Evolutionary conservation across 2,329 filamentous ascomycete species (phyloP), one percentile per base, ranked within the genome.

Genomic region (Penicillium crustosum): DNA sequence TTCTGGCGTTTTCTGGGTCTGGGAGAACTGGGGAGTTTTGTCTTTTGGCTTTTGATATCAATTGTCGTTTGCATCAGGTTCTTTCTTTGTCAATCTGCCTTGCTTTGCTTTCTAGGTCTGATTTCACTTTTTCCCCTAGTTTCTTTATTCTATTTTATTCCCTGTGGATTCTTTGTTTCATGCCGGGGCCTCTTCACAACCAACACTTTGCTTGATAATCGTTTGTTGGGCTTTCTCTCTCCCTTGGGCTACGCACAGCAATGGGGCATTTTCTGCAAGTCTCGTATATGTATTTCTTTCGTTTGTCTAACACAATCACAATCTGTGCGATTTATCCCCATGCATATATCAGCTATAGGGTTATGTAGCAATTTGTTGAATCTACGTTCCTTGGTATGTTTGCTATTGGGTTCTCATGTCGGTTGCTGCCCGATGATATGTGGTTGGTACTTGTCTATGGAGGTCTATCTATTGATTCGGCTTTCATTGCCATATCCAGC

Each of bases 1-100:
- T 41, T 60, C 55, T 43, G 58, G 58, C 62, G 61, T 60, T 60
- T 55, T 43, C 35, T 47, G 42, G 36, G 49, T 53, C 23, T 57
- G 29, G 49, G 49, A 47, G 42, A 57, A 57, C 21, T 41, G 42
- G 55, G 55, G 54, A 47, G 49, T 57, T 57, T n/a, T 44, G 9
- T 44, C 36, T 44, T 44, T 27, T 42, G 41, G 27, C 19, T 42
- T 48, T 57, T 48, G 54, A 57, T 57, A 57, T 57, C 49, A 57
- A 48, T 35, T 38, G 49, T 57, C 29, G 25, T 25, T 51, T 53
- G 49, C 49, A 53, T 53, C 49, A n/a, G 19, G 17, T 53, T 38
- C 39, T 49, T 55, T 35, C 31, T 38, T 45, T 17, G 23, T 48
- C 48, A 43, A 44, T 53, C 23, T 35, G 54, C 48, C 21, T 29